These are phyloP conservation scores for Alternaria tenuissima DNA, from an alignment of 2,329 filamentous ascomycete species.

Conservation along the genomic window DNA sequence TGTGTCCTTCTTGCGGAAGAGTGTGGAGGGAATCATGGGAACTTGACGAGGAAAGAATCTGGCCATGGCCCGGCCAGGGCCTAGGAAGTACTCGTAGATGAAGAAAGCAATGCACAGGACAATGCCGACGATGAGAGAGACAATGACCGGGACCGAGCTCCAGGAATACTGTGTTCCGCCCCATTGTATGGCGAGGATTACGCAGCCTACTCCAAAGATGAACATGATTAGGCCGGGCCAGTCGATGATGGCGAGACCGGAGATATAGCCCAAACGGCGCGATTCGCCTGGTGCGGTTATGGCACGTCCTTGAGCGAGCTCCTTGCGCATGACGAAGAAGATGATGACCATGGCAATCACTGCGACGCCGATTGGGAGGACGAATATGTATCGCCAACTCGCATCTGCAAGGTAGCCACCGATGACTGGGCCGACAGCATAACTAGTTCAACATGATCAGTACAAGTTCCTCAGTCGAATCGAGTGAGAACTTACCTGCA, in stretches of 20 bases:
- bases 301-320: conserved; percentile 63
- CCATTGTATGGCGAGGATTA: conserved; percentile 58
- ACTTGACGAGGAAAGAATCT: conserved; percentile 62
- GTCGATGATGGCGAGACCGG: conserved; percentile 56
- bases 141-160: conserved; percentile 63
- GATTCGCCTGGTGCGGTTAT: conserved; percentile 45
- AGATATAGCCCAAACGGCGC: conserved; percentile 45
- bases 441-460: conserved; percentile 59
- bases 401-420: conserved; percentile 65
- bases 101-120: conserved; percentile 59
- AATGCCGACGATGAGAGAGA: conserved; percentile 62
- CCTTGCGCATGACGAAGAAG: conserved; percentile 65
- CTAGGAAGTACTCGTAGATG: conserved; percentile 63
- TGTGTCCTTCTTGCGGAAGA: conserved; percentile 67
- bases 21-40: conserved; percentile 70
- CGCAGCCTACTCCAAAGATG: conserved; percentile 45
- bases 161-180: conserved; percentile 67
- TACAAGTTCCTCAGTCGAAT: background rate
- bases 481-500: conserved; percentile 47
- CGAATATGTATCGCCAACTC: conserved; percentile 74
- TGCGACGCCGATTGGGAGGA: conserved; percentile 53
- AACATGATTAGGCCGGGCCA: conserved; percentile 47
- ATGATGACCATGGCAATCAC: conserved; percentile 62
- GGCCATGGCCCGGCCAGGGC: conserved; percentile 58
- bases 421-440: conserved; percentile 68